These are phyloP conservation scores for Globisporangium heterothallicum DNA, from an alignment of 352 stramenopile genomes.

Conservation along the genomic window DNA sequence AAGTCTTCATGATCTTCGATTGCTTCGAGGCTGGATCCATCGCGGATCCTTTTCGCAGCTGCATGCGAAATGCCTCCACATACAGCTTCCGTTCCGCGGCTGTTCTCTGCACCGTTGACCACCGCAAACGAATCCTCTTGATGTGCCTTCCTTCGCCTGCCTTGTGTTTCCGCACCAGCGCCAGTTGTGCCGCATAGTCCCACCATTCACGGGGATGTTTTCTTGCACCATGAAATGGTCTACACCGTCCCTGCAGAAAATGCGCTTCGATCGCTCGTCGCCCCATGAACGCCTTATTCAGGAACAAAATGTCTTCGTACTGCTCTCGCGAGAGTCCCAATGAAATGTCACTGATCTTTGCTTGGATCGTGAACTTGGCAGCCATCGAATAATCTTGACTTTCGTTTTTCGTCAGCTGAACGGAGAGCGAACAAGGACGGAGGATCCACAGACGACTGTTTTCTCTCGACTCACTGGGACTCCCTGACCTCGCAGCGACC, in stretches of 20 bases:
- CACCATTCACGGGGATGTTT: slow-evolving; percentile 59
- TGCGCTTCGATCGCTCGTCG: slow-evolving; percentile 58
- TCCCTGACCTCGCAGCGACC: neutral
- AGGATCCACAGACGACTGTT: slow-evolving; percentile 38
- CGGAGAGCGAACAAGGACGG: slow-evolving; percentile 38
- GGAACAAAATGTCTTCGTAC: slow-evolving; percentile 77
- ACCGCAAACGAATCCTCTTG: slow-evolving; percentile 27
- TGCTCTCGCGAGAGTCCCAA: slow-evolving; percentile 63
- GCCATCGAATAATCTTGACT: slow-evolving; percentile 54
- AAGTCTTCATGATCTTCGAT: slow-evolving; percentile 34
- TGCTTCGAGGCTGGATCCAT: slow-evolving; percentile 41
- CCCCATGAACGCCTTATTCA: slow-evolving; percentile 58
- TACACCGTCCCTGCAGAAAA: slow-evolving; percentile 49
- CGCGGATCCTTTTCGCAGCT: slow-evolving; percentile 33
- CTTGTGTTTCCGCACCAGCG: slow-evolving; percentile 28
- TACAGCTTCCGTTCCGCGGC: slow-evolving; percentile 55
- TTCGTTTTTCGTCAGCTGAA: slow-evolving; percentile 80
- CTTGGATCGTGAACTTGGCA: slow-evolving; percentile 64
- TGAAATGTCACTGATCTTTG: slow-evolving; percentile 38
- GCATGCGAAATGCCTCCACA: slow-evolving; percentile 41
- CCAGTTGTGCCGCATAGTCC: slow-evolving; percentile 60
- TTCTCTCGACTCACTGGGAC: neutral
- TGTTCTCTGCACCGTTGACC: slow-evolving; percentile 50
- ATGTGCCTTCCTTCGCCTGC: neutral
- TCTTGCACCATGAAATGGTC: slow-evolving; percentile 42